Conservation (phyloP, 768 basidiomycete genomes). For the Hebeloma cylindrosporum region DNA sequence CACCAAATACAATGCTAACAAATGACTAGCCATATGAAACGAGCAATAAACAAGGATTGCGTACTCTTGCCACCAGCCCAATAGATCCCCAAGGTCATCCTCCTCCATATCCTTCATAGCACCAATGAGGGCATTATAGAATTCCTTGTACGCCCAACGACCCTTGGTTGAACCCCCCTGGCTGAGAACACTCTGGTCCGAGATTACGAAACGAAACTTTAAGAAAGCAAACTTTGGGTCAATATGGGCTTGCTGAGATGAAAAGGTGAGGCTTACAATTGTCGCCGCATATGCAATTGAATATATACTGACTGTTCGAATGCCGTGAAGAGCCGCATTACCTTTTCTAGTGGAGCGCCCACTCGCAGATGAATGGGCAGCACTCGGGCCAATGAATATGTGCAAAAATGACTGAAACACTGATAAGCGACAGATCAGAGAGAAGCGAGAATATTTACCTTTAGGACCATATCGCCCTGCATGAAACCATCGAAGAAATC, state of each 20-base stretch:
- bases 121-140: neutral
- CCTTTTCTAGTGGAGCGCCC: conserved; percentile 7
- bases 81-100: conserved; percentile 5
- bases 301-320: conserved; percentile 4
- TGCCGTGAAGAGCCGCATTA: conserved; percentile 4
- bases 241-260: neutral
- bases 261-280: conserved; percentile 1
- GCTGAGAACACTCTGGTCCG: conserved; percentile 1
- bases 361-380: neutral
- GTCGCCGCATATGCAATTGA: conserved; percentile 6
- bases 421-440: neutral
- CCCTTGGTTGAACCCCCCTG: conserved; percentile 3
- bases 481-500: conserved; percentile 6
- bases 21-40: neutral
- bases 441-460: neutral
- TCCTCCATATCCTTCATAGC: conserved; percentile 3
- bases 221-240: neutral
- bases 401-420: conserved; percentile 3
- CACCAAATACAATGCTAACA: conserved; percentile 4
- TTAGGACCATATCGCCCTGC: conserved; percentile 5
- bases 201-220: conserved; percentile 8
- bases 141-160: conserved; percentile 1
- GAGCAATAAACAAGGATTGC: neutral
- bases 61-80: conserved; percentile 7
- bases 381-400: conserved; percentile 5